Evolutionary conservation across 2,329 filamentous ascomycete genomes (phyloP).

Genomic region (Microthyrium microscopicum): DNA sequence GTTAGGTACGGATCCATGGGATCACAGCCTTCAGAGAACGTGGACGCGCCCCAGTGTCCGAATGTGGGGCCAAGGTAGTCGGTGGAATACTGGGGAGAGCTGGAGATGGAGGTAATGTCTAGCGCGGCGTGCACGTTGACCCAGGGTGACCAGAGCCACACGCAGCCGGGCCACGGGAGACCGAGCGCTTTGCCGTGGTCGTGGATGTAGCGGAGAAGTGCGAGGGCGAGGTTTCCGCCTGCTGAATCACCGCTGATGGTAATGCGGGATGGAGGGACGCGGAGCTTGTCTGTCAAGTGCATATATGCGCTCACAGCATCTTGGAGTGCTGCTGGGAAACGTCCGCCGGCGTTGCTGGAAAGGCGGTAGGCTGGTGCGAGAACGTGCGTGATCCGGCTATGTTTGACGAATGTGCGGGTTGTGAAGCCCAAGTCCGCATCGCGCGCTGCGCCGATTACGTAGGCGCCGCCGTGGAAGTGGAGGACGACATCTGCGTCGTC

Average conservation of each 20-base stretch:
- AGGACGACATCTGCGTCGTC: slow-evolving; percentile 22
- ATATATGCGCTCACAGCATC: slow-evolving; percentile 30
- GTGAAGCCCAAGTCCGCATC: slow-evolving; percentile 18
- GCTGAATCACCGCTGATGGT: slow-evolving; percentile 33
- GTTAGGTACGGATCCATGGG: slow-evolving; percentile 23
- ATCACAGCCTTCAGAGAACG: slow-evolving; percentile 14
- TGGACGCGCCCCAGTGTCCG: slow-evolving; percentile 25
- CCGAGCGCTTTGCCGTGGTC: slow-evolving; percentile 21
- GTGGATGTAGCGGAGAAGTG: slow-evolving; percentile 29
- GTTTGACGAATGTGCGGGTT: slow-evolving; percentile 19
- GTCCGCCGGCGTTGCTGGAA: slow-evolving; percentile 24
- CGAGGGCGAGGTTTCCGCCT: slow-evolving; percentile 29
- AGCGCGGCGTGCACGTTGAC: slow-evolving; percentile 19
- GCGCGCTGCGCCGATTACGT: slow-evolving; percentile 27
- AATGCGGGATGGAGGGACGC: slow-evolving; percentile 24
- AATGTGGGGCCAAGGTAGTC: slow-evolving; percentile 27
- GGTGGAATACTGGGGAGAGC: slow-evolving; percentile 19
- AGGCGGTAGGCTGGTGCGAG: slow-evolving; percentile 33
- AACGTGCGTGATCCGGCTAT: slow-evolving; percentile 22
- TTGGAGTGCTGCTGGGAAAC: slow-evolving; percentile 35
- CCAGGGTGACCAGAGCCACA: slow-evolving; percentile 29
- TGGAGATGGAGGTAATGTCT: slow-evolving; percentile 12
- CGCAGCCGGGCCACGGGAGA: slow-evolving; percentile 20
- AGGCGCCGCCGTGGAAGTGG: slow-evolving; percentile 34
- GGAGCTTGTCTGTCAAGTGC: slow-evolving; percentile 26